Evolutionary conservation across 176 grass and related monocot genomes (phyloP).

Genomic region (Typha latifolia): DNA sequence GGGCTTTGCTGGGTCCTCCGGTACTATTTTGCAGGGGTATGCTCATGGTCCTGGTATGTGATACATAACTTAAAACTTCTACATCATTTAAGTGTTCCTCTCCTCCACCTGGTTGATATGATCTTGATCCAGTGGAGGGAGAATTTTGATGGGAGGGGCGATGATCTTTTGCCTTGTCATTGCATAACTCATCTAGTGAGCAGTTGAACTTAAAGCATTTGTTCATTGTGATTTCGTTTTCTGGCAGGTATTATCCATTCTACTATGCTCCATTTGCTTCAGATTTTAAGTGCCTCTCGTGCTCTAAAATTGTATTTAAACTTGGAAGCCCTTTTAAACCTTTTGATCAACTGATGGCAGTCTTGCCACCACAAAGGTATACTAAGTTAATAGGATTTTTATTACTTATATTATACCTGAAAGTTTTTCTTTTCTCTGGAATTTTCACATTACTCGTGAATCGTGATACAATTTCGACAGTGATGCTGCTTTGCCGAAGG

Average conservation of each 20-base stretch:
- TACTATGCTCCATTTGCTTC: constrained; percentile 46
- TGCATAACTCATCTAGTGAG: too few relatives aligned
- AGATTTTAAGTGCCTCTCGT: constrained; percentile 41
- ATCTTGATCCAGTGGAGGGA: neutral
- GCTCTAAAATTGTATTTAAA: constrained; percentile 32
- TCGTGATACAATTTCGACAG: neutral
- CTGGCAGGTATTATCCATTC: constrained; percentile 50
- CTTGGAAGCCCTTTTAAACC: constrained; percentile 33
- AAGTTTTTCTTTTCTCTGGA: neutral
- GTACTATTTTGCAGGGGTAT: constrained; percentile 43
- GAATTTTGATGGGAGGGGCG: too few relatives aligned
- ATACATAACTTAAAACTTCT: too few relatives aligned
- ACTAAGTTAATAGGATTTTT: neutral
- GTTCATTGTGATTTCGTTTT: neutral
- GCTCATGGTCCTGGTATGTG: constrained; percentile 72
- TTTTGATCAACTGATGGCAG: constrained; percentile 62
- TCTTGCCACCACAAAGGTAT: constrained; percentile 36
- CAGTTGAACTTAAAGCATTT: too few relatives aligned
- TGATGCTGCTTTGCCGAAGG: constrained; percentile 28
- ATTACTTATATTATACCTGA: too few relatives aligned
- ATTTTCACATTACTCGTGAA: neutral
- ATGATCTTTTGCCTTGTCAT: too few relatives aligned
- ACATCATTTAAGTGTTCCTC: constrained; percentile 1
- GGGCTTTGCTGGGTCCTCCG: constrained; percentile 53
- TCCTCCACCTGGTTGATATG: neutral